Base-by-base conservation (phyloP, 2,329 filamentous ascomycete genomes). In the Mycosphaerella sp. region DNA sequence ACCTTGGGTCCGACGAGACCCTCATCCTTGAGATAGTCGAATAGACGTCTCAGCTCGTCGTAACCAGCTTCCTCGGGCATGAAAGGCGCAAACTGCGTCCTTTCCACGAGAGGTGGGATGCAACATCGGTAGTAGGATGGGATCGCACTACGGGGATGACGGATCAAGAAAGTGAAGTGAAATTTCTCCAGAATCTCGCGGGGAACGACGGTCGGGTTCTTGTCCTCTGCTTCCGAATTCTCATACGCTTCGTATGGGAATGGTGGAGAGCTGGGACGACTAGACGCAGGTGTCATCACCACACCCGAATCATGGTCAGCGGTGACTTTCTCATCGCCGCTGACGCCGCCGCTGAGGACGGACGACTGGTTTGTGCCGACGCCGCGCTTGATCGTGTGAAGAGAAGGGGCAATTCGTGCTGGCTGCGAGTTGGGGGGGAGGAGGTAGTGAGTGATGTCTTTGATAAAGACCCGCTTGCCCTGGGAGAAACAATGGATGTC, bases 161-260 rank as follows among this genome's bases (percentile, higher is more conserved):
- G 91, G 76, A 98, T 97, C 59, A 97, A 80, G 74, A 98, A 97
- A 21, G 91, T 89, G 75, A 92, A 97, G 72, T 96, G 90, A 74
- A 95, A 97, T 62, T 83, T 78, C 66, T 83, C 80, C 54, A 97
- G 77, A 55, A 89, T 75, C 31, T 83, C 81, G 29, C 81, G 73
- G 2, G 93, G 93, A 48, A 97, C 74, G 26, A 95, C 85, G 1
- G 90, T 95, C 1, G 91, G 92, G 72, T 97, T 97, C 54, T 78
- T 78, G 2, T 80, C 75, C 72, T 92, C 85, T 2, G 74, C 67
- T 34, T 72, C 69, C 2, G 81, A 84, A 56, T 73, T 62, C 51
- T 36, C 34, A 36, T 36, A 36, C 41, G 10, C 14, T 26, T 61
- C 61, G 64, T 84, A 84, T 2, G 82, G 81, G 66, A 80, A 83